Evolutionary conservation across 1,284 basidiomycete genomes (phyloP).

Genomic region (Coniferiporia sulphurascens): DNA sequence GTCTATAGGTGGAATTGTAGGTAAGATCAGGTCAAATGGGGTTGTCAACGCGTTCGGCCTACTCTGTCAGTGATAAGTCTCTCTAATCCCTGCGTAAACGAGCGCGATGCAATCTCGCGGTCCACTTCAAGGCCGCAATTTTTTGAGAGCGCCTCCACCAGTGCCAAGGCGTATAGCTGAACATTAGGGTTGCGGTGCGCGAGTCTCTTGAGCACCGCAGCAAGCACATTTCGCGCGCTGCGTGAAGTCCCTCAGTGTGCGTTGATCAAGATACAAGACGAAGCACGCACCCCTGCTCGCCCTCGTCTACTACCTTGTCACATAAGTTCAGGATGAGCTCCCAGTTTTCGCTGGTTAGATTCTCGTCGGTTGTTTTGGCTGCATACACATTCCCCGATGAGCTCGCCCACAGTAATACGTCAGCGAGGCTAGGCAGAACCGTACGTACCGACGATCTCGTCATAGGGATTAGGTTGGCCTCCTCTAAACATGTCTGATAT

Average conservation of each 20-base stretch:
- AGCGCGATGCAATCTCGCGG: slow-evolving; percentile 83
- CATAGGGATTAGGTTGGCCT: slow-evolving; percentile 74
- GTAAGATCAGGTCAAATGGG: slow-evolving; percentile 6
- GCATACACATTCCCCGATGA: slow-evolving; percentile 17
- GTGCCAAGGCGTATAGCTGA: slow-evolving; percentile 88
- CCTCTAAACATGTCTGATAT: slow-evolving; percentile 59
- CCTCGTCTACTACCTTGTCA: slow-evolving; percentile 92
- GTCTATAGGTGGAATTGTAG: slow-evolving; percentile 44
- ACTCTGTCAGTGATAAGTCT: slow-evolving; percentile 87
- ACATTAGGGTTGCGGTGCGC: slow-evolving; percentile 95
- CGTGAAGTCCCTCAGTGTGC: slow-evolving; percentile 6
- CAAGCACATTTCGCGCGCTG: slow-evolving; percentile 85
- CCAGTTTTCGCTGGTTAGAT: slow-evolving; percentile 93
- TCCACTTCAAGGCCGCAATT: slow-evolving; percentile 84
- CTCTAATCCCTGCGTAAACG: slow-evolving; percentile 88
- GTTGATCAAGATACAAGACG: background rate
- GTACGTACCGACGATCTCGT: slow-evolving; percentile 85
- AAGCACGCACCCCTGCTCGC: slow-evolving; percentile 69
- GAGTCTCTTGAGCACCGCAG: slow-evolving; percentile 84
- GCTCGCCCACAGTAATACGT: background rate
- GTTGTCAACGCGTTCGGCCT: slow-evolving; percentile 26
- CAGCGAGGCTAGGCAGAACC: slow-evolving; percentile 1
- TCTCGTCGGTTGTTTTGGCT: slow-evolving; percentile 95
- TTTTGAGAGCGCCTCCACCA: slow-evolving; percentile 86
- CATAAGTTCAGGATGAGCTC: slow-evolving; percentile 93